A percentile compares a stretch with the other conserved stretches of the same genome.
Conservation (phyloP, 2,329 filamentous ascomycete genomes). For the Penicillium olsonii region DNA sequence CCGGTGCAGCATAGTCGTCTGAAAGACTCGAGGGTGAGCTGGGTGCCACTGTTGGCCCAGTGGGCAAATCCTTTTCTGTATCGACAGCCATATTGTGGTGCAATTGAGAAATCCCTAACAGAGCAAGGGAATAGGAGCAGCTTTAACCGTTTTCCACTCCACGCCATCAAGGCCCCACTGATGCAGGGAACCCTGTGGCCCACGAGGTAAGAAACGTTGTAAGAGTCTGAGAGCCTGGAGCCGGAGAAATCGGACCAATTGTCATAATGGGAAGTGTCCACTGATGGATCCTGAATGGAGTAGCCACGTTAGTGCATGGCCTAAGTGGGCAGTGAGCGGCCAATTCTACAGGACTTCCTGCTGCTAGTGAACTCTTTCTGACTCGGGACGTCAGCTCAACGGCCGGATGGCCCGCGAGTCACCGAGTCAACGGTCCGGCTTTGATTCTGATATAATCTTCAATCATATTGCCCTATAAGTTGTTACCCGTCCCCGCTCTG, state of each 20-base stretch:
- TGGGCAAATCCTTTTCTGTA: constrained; percentile 5
- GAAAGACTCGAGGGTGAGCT: constrained; percentile 5
- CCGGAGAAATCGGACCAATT: background rate
- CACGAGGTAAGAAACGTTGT: background rate
- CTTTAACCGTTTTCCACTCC: background rate
- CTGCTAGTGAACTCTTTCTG: background rate
- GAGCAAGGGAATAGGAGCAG: background rate
- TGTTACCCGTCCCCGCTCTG: background rate
- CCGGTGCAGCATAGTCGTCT: constrained; percentile 12
- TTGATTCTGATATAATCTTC: background rate
- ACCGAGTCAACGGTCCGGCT: background rate
- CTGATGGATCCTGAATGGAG: background rate
- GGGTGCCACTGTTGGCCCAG: constrained; percentile 1
- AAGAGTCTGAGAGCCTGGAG: background rate
- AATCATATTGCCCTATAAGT: background rate
- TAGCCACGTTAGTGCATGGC: background rate
- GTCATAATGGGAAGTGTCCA: background rate
- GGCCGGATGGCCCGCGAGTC: background rate
- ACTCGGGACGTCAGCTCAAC: background rate
- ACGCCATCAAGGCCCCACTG: background rate
- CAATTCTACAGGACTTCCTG: background rate
- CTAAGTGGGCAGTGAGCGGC: background rate
- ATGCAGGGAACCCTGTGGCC: background rate
- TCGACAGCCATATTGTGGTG: constrained; percentile 8
- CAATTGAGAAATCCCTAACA: background rate